These are phyloP conservation scores for Exophiala oligosperma DNA, from an alignment of 2,329 filamentous ascomycete genomes.

Conservation along the genomic window DNA sequence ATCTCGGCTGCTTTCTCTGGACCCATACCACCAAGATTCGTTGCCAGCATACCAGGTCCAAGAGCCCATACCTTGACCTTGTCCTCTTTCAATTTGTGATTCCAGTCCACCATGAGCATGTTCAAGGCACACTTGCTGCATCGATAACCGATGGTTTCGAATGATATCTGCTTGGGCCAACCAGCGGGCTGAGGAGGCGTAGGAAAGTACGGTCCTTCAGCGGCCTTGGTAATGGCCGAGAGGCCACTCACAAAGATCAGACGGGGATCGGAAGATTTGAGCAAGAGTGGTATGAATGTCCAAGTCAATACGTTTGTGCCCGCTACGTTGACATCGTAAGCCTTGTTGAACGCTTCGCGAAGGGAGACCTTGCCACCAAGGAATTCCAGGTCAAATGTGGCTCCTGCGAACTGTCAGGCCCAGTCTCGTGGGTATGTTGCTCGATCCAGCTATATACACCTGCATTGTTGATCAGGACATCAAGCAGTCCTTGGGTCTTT, in stretches of 20 bases:
- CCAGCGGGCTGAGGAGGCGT: constrained; percentile 34
- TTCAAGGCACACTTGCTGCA: constrained; percentile 47
- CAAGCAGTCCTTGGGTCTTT: constrained; percentile 31
- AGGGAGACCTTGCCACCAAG: constrained; percentile 31
- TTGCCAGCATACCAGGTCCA: constrained; percentile 50
- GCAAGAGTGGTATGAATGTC: constrained; percentile 34
- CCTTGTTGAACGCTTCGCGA: constrained; percentile 43
- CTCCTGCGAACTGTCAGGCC: constrained; percentile 18
- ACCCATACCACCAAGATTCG: constrained; percentile 38
- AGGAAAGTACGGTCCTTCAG: constrained; percentile 16
- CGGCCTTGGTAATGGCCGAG: constrained; percentile 13
- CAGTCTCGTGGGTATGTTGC: constrained; percentile 14
- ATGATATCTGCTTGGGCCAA: constrained; percentile 44
- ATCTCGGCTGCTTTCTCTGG: constrained; percentile 27
- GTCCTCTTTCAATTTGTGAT: constrained; percentile 41
- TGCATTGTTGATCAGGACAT: constrained; percentile 39
- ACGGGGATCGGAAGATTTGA: constrained; percentile 29
- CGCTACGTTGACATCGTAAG: constrained; percentile 29
- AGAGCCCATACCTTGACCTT: constrained; percentile 51
- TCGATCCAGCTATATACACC: constrained; percentile 14
- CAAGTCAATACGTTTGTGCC: constrained; percentile 24
- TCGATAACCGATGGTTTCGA: constrained; percentile 34
- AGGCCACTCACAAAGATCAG: constrained; percentile 42
- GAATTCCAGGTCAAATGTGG: constrained; percentile 34
- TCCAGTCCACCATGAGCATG: constrained; percentile 37